Evolutionary conservation across 441 rosid species (phyloP), one percentile per base, ranked within the genome.

Genomic region (Aleurites moluccanus): DNA sequence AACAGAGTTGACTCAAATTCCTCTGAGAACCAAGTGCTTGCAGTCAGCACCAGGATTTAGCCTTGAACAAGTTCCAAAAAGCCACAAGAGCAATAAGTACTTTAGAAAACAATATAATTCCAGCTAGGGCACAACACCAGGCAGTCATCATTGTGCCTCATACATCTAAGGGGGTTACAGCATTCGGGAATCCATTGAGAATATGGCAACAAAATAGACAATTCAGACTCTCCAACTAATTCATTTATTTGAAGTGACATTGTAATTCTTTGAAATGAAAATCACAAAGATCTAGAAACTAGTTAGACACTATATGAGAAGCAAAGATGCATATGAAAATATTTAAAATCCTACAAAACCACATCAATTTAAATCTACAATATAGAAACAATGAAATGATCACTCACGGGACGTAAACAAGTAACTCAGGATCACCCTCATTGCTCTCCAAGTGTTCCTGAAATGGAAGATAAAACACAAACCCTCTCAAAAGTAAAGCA

Each of bases 401-500:
- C 27, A 86, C 98, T 78, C 85, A 93, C 99, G 98, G 98, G 70
- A 96, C 84, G 81, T 83, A 93, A 55, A 96, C 92, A 78, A 96
- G 96, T 73, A 96, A 83, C 83, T 96, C 99, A 25, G 99, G 97
- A 80, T 96, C 99, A 53, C 93, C 98, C 30, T 93, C 97, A 77
- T 90, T 96, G 87, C 98, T 96, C 80, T 89, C 94, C 96, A 96
- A 83, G 86, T 80, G 84, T 74, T 84, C 98, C 99, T 96, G 88
- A 62, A 73, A 69, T 76, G 62, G 45, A 72, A 13, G 45, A 61
- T 1, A 50, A 44, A 23, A 52, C 14, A n/a, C 3, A 0, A 52
- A 20, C 10, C 44, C 1, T n/a, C 21, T 64, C 63, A 59, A 14
- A 14, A 8, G 15, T 30, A 11, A 6, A 35, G 10, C 60, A 30